phyloP scores from a whole-genome alignment of 257 asterid genomes.

The Solanum sejunctum region DNA sequence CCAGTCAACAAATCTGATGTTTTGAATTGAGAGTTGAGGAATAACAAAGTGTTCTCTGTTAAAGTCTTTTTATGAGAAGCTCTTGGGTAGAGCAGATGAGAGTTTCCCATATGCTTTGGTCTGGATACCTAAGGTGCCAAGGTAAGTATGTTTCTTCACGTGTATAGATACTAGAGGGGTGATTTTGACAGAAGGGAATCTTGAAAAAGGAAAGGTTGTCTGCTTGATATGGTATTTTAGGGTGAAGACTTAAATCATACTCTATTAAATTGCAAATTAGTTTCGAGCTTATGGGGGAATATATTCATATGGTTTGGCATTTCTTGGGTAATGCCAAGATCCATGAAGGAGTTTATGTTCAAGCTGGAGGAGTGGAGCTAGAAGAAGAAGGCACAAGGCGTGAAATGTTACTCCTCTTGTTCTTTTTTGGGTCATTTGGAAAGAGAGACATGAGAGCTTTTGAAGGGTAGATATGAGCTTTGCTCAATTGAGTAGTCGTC shows the following conservation, averaged over 20 bases:
- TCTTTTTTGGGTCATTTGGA: background rate
- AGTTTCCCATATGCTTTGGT: background rate
- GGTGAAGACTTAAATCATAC: background rate
- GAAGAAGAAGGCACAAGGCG: background rate
- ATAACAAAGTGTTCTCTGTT: background rate
- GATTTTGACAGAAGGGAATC: background rate
- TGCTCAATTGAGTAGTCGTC: background rate
- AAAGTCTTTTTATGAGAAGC: background rate
- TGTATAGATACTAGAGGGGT: background rate
- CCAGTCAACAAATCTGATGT: background rate
- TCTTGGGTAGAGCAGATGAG: background rate
- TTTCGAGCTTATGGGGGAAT: background rate
- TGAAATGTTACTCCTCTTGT: background rate
- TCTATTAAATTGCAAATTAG: background rate
- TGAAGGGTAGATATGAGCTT: background rate
- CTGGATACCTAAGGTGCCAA: background rate
- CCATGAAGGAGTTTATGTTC: background rate
- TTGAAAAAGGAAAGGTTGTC: background rate
- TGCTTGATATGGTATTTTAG: background rate
- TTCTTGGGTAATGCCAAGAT: background rate
- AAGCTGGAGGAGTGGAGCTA: background rate
- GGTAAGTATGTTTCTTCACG: background rate
- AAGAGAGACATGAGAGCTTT: background rate
- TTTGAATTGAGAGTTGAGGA: background rate
- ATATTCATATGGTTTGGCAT: background rate